phyloP scores from a whole-genome alignment of 352 stramenopile species.

The Phytophthora syringae region DNA sequence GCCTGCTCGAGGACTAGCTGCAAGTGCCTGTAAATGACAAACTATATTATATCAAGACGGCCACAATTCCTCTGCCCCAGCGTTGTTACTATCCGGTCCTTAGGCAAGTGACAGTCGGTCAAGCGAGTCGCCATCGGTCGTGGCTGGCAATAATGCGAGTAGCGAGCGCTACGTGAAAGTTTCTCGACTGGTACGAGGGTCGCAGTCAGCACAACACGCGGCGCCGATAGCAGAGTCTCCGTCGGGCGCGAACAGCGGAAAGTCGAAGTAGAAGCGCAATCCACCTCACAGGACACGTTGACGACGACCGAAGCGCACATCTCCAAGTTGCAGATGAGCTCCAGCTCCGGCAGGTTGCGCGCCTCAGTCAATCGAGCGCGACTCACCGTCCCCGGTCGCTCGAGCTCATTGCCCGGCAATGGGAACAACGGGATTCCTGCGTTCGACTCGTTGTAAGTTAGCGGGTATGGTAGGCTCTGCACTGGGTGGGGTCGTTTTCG shows the following conservation, averaged over 20 bases:
- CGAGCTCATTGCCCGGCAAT: constrained; percentile 43
- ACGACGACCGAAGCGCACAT: constrained; percentile 57
- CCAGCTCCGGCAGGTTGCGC: constrained; percentile 50
- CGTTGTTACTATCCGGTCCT: no score
- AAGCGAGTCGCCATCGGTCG: constrained; percentile 14
- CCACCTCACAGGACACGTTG: constrained; percentile 36
- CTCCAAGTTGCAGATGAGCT: constrained; percentile 56
- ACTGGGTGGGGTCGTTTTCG: not conserved
- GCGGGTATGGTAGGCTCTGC: constrained; percentile 45
- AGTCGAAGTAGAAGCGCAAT: constrained; percentile 66
- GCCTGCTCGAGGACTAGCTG: constrained; percentile 24
- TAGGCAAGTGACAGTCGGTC: not conserved
- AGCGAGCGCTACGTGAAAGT: constrained; percentile 45
- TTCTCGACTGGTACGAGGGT: constrained; percentile 39
- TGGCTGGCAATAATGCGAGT: constrained; percentile 42
- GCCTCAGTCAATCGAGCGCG: constrained; percentile 34
- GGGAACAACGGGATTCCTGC: constrained; percentile 33
- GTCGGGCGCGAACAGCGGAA: constrained; percentile 46
- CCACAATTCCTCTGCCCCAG: constrained; percentile 7
- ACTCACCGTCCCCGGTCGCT: constrained; percentile 40
- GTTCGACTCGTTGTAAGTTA: constrained; percentile 36
- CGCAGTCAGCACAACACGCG: constrained; percentile 52
- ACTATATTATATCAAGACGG: constrained; percentile 21
- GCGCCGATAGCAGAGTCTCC: constrained; percentile 48
- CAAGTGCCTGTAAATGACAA: constrained; percentile 18